phyloP scores from a whole-genome alignment of 1,284 basidiomycete species.

The Rhodotorula sp. region DNA sequence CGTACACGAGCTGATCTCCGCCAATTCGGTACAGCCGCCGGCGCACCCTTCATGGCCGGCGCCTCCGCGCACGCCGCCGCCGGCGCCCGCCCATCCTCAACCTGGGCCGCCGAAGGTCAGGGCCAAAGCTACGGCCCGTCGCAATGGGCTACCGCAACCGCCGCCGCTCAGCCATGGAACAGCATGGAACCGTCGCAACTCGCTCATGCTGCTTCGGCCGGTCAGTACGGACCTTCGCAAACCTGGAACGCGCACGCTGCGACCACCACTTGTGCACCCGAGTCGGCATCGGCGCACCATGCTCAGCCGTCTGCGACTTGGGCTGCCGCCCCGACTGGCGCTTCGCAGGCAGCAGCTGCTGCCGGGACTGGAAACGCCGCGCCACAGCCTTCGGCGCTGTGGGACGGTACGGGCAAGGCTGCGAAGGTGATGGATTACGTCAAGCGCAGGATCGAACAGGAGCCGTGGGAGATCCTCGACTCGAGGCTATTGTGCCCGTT shows the following conservation, averaged over 20 bases:
- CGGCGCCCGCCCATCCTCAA: too few relatives aligned
- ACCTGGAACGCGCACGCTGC: neutral
- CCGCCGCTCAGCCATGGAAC: too few relatives aligned
- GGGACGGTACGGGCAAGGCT: constrained; percentile 12
- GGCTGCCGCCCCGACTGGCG: constrained; percentile 1
- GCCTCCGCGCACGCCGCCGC: neutral
- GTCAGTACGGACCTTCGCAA: neutral
- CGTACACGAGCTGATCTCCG: neutral
- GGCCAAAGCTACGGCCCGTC: too few relatives aligned
- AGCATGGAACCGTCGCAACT: neutral
- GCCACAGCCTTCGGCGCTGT: constrained; percentile 17
- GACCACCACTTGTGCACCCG: neutral
- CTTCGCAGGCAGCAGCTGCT: neutral
- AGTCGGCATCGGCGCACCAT: too few relatives aligned
- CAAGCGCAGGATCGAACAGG: constrained; percentile 21
- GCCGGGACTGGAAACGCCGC: constrained; percentile 5
- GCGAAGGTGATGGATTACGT: constrained; percentile 18
- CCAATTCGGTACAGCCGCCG: too few relatives aligned
- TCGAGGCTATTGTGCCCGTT: constrained; percentile 35
- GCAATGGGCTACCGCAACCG: too few relatives aligned
- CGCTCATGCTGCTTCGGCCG: constrained; percentile 7
- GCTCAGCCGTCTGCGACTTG: neutral
- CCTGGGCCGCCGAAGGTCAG: neutral
- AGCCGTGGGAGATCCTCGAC: constrained; percentile 34
- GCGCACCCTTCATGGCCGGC: neutral